Base-by-base conservation (phyloP, 2,329 filamentous ascomycete genomes). In the Fusarium sulawesiense region DNA sequence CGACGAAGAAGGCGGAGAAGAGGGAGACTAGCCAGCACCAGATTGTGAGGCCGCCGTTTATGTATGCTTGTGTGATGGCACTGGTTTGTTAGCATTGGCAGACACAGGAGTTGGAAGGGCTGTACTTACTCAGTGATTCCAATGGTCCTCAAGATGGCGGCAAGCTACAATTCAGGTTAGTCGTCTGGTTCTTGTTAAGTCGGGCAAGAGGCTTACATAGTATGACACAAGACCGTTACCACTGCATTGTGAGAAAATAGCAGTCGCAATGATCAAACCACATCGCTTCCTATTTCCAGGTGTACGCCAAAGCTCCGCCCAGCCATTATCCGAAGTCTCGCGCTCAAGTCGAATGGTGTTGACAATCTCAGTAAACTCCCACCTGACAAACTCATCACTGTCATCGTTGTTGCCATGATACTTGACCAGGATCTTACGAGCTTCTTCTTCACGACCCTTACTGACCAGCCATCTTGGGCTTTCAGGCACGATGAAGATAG, bases 21-120 rank as follows among this genome's bases (percentile, higher is more conserved):
- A 75, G 67, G 8, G 73, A 70, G 4, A 75, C 68, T 1, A 75
- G 58, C 67, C 67, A 75, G 47, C 65, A 73, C 71, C 71, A 74
- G 18, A 75, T 75, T 1, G 71, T 74, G 7, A 75, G 55, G 3
- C 73, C 73, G 1, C 71, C 73, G 41, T 75, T 75, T 60, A 75
- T 73, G n/a, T 71, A 66, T 11, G 71, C 64, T 37, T 74, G 73
- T 0, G 70, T 75, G 18, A 71, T 50, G 4, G 73, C 68, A 14
- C 71, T 73, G 16, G 0, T 0, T 0, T 16, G 44, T 73, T 50
- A 73, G 50, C 27, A 16, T 4, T 4, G 21, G 2, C 21, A n/a
- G 20, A 20, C 20, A 20, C 20, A 20, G 20, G 25, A 23, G 23
- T 23, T 23, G 23, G 23, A 25, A 7, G 7, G 2, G 23, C 7